Base-by-base conservation (phyloP, 1,284 basidiomycete genomes). In the Trametes polyzona region DNA sequence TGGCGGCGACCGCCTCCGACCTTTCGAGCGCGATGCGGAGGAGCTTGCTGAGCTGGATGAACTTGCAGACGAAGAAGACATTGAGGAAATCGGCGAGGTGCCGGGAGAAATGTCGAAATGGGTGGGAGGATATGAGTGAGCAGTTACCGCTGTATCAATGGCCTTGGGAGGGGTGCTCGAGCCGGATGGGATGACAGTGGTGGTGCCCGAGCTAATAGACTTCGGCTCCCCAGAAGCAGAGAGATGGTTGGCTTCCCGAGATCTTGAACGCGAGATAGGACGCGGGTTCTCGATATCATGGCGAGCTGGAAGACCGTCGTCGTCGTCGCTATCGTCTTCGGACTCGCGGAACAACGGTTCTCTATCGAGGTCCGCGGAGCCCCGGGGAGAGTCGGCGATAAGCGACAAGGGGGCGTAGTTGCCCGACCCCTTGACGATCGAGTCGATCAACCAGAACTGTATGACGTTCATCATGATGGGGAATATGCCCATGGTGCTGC, bases 401-500 rank as follows among this genome's bases (percentile, higher is more conserved):
- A 80, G 67, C 35, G 74, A 68, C 14, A 78, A 67, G 4, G 74
- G 61, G 36, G 73, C 49, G 21, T 55, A 73, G 39, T 65, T 65
- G 29, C 74, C 70, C 19, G 83, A 83, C 2, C 86, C 87, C 71
- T 92, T 93, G 69, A 94, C 89, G 59, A 94, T 92, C 0, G 92
- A 92, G 73, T 93, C 91, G 55, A 92, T 92, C 47, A 92, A 75
- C 91, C 91, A 93, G 77, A 93, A 93, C 71, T 96, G 94, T 17
- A 95, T 64, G 46, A 95, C 77, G 71, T 95, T 98, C 95, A 97
- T 97, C 56, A 90, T 79, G 59, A 96, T 88, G 1, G 96, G 96
- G 75, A 97, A 96, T 46, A 98, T 71, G 53, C 94, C 93, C 92
- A 98, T 96, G 32, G 88, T 88, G 66, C 90, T 92, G 63, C 12